These are phyloP conservation scores for Marasmius fiardii DNA, from an alignment of 1,284 basidiomycete species.

Conservation along the genomic window DNA sequence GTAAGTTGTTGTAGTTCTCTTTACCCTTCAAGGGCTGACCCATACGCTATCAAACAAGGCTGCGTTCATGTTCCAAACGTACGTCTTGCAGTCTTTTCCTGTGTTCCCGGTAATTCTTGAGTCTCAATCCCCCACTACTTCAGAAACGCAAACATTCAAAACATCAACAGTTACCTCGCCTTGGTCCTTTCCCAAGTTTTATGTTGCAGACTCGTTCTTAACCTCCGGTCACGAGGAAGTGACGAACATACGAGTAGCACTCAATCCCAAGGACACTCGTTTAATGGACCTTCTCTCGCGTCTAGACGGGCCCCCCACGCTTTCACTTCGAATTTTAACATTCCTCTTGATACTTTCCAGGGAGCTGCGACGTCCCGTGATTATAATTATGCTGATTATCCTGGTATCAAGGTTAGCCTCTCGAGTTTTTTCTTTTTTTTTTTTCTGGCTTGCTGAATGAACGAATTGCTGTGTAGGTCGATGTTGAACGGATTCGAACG, in stretches of 20 bases:
- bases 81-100: background rate
- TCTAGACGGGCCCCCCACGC: background rate
- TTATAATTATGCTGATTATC: background rate
- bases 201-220: slow-evolving; percentile 10
- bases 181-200: slow-evolving; percentile 11
- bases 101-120: background rate
- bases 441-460: background rate
- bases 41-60: too few relatives aligned
- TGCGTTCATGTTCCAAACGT: background rate
- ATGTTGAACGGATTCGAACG: background rate
- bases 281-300: background rate
- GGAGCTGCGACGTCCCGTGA: background rate
- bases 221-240: background rate
- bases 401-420: slow-evolving; percentile 1
- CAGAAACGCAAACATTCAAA: slow-evolving; percentile 7
- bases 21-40: too few relatives aligned
- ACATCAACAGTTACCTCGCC: slow-evolving; percentile 12
- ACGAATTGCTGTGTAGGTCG: background rate
- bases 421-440: too few relatives aligned
- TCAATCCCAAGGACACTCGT: background rate
- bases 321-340: background rate
- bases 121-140: slow-evolving; percentile 6
- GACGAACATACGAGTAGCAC: background rate
- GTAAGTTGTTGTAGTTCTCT: too few relatives aligned
- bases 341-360: background rate